Evolutionary conservation across 1,284 basidiomycete genomes (phyloP).

Genomic region (Sporisorium graminicola): DNA sequence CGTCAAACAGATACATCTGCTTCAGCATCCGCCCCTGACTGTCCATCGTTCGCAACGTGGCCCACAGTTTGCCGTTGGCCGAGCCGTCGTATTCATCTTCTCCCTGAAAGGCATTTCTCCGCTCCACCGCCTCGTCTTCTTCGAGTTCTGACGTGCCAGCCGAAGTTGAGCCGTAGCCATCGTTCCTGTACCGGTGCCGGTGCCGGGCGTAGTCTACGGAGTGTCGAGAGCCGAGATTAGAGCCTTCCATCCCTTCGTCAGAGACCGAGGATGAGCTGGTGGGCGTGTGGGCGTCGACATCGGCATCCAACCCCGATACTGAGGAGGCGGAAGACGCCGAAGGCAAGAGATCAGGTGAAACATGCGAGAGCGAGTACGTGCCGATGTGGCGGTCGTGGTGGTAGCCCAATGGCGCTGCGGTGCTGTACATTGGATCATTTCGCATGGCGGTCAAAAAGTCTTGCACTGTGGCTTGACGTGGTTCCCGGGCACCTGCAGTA

Average conservation of each 20-base stretch:
- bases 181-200: conserved; percentile 8
- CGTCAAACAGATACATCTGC: conserved; percentile 20
- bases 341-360: conserved; percentile 3
- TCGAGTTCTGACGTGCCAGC: neutral
- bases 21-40: neutral
- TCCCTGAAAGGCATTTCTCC: neutral
- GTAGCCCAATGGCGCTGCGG: conserved; percentile 9
- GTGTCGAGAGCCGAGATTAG: too few species aligned
- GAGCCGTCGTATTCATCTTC: neutral
- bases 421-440: conserved; percentile 25
- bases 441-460: conserved; percentile 28
- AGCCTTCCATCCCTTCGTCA: too few species aligned
- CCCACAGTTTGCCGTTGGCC: conserved; percentile 3
- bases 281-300: neutral
- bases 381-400: conserved; percentile 30
- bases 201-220: too few species aligned
- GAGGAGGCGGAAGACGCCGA: neutral
- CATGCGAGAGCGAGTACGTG: conserved; percentile 25
- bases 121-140: neutral
- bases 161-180: conserved; percentile 8
- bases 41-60: neutral
- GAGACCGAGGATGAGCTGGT: neutral
- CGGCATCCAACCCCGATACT: neutral
- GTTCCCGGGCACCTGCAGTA: too few species aligned
- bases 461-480: conserved; percentile 16